phyloP scores from a whole-genome alignment of 2,329 filamentous ascomycete genomes.

The Chaetomiaceae sp. region DNA sequence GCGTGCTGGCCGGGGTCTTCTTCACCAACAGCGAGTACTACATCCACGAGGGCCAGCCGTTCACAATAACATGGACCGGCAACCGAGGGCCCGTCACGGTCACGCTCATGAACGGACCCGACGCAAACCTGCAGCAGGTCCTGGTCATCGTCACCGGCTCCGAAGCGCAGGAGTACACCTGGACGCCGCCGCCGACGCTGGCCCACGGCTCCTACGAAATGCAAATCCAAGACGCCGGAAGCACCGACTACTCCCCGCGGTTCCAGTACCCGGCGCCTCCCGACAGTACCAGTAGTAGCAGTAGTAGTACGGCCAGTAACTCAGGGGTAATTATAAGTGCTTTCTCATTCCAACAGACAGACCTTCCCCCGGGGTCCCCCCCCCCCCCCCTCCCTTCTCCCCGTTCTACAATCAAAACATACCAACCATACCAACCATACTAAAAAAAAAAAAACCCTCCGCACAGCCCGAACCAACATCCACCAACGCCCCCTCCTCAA shows the following conservation, averaged over 20 bases:
- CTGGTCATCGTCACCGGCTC: conserved; percentile 1
- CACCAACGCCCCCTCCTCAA: background rate
- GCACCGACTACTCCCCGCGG: conserved; percentile 12
- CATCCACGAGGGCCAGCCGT: conserved; percentile 1
- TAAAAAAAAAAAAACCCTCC: no score
- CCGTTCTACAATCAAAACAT: no score
- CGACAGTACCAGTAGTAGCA: background rate
- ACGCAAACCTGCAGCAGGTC: conserved; percentile 8
- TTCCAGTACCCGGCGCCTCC: conserved; percentile 2
- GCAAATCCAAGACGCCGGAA: conserved; percentile 4
- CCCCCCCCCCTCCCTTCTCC: no score
- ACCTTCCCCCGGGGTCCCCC: no score
- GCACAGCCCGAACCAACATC: background rate
- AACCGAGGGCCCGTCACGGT: conserved; percentile 6
- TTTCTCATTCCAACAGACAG: background rate
- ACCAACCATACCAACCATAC: no score
- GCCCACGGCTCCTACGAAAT: conserved; percentile 7
- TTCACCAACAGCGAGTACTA: conserved; percentile 14
- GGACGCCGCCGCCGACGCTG: conserved; percentile 12
- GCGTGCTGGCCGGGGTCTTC: conserved; percentile 1
- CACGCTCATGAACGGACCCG: conserved; percentile 13
- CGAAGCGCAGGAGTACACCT: conserved; percentile 2
- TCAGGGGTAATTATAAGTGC: background rate
- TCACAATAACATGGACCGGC: conserved; percentile 12
- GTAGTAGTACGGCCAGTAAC: background rate